Base-by-base conservation (phyloP, 306 rosid species). In the Begonia masoniana region DNA sequence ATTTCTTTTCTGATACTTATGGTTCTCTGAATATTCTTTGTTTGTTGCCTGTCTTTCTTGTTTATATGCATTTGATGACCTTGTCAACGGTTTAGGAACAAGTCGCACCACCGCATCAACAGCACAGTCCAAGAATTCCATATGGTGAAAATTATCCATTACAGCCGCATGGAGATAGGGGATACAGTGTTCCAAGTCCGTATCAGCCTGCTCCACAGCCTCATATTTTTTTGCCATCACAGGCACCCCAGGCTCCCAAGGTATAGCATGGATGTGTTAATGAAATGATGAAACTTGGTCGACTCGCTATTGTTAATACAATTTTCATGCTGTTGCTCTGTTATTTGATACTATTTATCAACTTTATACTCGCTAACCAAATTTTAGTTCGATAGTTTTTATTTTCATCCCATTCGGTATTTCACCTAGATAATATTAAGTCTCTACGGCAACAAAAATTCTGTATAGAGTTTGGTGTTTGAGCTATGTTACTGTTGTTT, bases 141-240 rank as follows among this genome's bases (percentile, higher is more conserved):
- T 86, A 91, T 67, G 61, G 67, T 54, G 87, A 68, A 17, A 82
- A 58, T 76, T 82, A 79, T 63, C 82, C 74, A 56, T 83, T 71
- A 58, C 62, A 70, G 57, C 53, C 69, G 12, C 76, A 78, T 65
- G 87, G 21, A 13, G 59, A 71, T 43, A 58, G 82, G 56, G 86
- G 80, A 7, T 78, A 82, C 51, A 51, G 68, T 47, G 39, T 31
- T 31, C 78, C 77, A 48, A 64, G 72, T 47, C 80, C 71, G n/a
- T 31, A 31, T 31, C 94, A 77, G 55, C 81, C 79, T 55, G 64
- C 58, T 47, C 39, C 39, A 6, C 39, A 31, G 7, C 39, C 39
- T 31, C 39, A 31, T 31, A 50, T 92, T 60, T 92, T 86, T 78
- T 70, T 83, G 73, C 95, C 95, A 50, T 54, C 85, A 5, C 94